phyloP scores from a whole-genome alignment of 139 green algal species.

The Micromonas commoda region DNA sequence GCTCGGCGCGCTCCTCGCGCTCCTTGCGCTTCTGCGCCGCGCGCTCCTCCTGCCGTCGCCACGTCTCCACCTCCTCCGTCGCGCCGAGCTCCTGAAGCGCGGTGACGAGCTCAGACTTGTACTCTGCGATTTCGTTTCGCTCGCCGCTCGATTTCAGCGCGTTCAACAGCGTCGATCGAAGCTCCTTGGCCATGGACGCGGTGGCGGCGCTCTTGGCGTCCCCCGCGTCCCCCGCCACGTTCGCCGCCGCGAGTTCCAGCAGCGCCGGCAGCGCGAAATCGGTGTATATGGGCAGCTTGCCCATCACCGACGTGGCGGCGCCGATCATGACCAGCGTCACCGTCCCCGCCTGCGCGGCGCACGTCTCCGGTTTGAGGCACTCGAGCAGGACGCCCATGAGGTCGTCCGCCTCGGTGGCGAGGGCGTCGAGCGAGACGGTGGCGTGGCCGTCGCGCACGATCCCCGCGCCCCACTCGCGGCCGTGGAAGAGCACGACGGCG shows the following conservation, averaged over 20 bases:
- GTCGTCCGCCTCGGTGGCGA: not conserved
- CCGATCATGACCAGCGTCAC: not conserved
- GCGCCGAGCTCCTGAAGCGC: not conserved
- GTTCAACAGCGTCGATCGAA: not conserved
- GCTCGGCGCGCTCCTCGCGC: not conserved
- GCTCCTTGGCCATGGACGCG: not conserved
- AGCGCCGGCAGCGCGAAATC: not conserved
- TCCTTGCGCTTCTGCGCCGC: not conserved
- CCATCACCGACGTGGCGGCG: not conserved
- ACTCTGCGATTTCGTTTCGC: not conserved
- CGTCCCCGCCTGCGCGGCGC: not conserved
- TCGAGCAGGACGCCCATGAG: not conserved
- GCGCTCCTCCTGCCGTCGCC: not conserved
- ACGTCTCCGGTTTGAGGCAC: not conserved
- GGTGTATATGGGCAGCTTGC: not conserved
- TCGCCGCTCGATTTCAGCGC: not conserved
- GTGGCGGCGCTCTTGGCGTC: not conserved
- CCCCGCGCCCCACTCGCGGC: not conserved
- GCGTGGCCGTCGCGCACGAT: not conserved
- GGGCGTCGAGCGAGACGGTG: not conserved
- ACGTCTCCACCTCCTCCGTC: not conserved
- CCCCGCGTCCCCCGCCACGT: not conserved
- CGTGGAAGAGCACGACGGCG: not conserved
- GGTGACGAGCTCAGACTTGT: not conserved
- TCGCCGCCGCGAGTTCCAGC: not conserved